phyloP scores from a whole-genome alignment of 2,329 filamentous ascomycete genomes.

The Nemania sp. region DNA sequence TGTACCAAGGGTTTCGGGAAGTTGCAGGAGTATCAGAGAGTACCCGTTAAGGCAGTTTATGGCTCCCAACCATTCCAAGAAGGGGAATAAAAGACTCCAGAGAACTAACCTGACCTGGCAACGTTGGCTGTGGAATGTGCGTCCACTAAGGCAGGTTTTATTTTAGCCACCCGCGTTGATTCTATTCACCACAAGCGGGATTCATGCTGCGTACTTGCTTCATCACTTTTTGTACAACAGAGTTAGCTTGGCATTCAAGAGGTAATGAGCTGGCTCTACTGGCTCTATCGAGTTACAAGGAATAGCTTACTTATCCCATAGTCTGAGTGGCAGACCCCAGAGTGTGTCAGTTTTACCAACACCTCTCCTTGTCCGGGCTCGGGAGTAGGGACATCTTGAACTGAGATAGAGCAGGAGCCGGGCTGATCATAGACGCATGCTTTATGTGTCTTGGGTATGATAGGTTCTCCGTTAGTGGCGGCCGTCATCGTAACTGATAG shows the following conservation, averaged over 20 bases:
- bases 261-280: not conserved
- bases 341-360: slow-evolving; percentile 41
- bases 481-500: slow-evolving; percentile 17
- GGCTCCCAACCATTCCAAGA: no score
- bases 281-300: not conserved
- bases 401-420: slow-evolving; percentile 34
- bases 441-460: slow-evolving; percentile 37
- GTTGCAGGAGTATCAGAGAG: no score
- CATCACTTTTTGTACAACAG: slow-evolving; percentile 30
- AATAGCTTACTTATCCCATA: slow-evolving; percentile 34
- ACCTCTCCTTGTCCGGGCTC: slow-evolving; percentile 38
- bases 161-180: slow-evolving; percentile 8
- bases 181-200: not conserved
- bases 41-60: no score
- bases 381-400: slow-evolving; percentile 36
- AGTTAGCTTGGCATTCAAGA: slow-evolving; percentile 12
- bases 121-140: slow-evolving; percentile 21
- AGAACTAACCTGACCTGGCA: slow-evolving; percentile 30
- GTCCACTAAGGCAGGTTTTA: slow-evolving; percentile 23
- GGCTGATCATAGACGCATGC: slow-evolving; percentile 39
- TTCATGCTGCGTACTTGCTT: slow-evolving; percentile 27
- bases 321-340: slow-evolving; percentile 41
- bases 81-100: no score
- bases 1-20: no score
- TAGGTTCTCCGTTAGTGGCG: not conserved